These are phyloP conservation scores for Avena insularis DNA, from an alignment of 176 grass and related monocot genomes.

Conservation along the genomic window DNA sequence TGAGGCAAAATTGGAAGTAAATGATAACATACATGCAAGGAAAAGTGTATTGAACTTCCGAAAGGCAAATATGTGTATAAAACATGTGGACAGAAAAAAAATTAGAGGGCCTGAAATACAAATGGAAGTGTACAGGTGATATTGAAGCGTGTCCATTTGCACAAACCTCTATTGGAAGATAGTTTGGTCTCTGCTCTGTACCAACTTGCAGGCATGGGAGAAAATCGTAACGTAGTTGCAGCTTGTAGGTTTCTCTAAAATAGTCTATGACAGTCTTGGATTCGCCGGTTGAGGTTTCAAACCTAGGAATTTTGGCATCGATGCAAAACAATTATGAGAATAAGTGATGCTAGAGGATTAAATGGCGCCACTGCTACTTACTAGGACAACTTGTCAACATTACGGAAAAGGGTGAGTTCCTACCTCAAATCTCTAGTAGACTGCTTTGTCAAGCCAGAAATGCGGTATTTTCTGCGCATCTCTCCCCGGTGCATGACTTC, in stretches of 20 bases:
- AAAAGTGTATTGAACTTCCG: background rate
- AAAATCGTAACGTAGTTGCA: constrained; percentile 47
- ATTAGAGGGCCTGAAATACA: constrained; percentile 48
- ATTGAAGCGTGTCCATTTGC: background rate
- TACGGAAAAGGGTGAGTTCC: background rate
- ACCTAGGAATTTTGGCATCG: constrained; percentile 36
- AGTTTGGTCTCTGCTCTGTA: constrained; percentile 58
- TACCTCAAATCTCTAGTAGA: constrained; percentile 46
- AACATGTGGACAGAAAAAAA: background rate
- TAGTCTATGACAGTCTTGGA: constrained; percentile 50
- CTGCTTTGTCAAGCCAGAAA: constrained; percentile 37
- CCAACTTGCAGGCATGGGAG: constrained; percentile 78
- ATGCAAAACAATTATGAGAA: constrained; percentile 25
- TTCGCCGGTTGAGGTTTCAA: constrained; percentile 23
- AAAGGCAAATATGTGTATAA: background rate
- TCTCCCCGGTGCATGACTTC: constrained; percentile 60
- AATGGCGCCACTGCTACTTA: background rate
- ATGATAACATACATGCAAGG: background rate
- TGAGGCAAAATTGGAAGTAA: constrained; percentile 14
- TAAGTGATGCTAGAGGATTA: background rate
- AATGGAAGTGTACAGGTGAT: background rate
- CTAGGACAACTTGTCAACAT: background rate
- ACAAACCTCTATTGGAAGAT: constrained; percentile 83
- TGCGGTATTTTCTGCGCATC: constrained; percentile 44
- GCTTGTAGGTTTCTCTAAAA: constrained; percentile 60